These are phyloP conservation scores for Pythium insidiosum DNA, from an alignment of 352 stramenopile species.

Conservation along the genomic window DNA sequence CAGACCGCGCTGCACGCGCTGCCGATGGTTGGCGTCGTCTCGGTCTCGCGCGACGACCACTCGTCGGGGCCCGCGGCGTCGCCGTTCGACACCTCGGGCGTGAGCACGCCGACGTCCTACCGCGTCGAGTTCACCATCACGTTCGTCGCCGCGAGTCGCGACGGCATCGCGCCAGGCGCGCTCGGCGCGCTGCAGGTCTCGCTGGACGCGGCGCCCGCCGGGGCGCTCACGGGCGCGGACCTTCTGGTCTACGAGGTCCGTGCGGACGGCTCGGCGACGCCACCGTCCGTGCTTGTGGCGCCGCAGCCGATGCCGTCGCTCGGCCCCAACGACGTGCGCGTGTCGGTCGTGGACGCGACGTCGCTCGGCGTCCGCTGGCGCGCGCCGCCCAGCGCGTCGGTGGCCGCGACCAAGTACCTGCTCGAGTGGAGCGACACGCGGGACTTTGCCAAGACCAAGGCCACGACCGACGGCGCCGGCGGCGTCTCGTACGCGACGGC, in stretches of 20 bases:
- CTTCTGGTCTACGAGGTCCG: conserved; percentile 26
- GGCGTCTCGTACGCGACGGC: conserved; percentile 39
- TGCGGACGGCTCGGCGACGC: conserved; percentile 6
- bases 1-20: conserved; percentile 47
- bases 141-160: conserved; percentile 41
- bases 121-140: conserved; percentile 73
- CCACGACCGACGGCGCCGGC: conserved; percentile 16
- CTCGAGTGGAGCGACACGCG: conserved; percentile 67
- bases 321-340: conserved; percentile 31
- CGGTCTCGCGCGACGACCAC: conserved; percentile 51
- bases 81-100: conserved; percentile 35
- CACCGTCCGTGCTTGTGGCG: conserved; percentile 21
- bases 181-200: conserved; percentile 32
- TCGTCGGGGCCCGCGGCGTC: conserved; percentile 28
- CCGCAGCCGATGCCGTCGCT: conserved; percentile 37
- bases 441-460: conserved; percentile 28
- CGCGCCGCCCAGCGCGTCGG: conserved; percentile 14
- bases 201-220: conserved; percentile 13
- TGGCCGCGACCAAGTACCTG: conserved; percentile 72
- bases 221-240: conserved; percentile 9
- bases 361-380: conserved; percentile 67
- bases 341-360: conserved; percentile 50
- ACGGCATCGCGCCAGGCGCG: conserved; percentile 36
- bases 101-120: conserved; percentile 31
- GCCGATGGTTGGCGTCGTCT: conserved; percentile 37